Base-by-base conservation (phyloP, 345 rosid species). In the Boechera divaricarpa region DNA sequence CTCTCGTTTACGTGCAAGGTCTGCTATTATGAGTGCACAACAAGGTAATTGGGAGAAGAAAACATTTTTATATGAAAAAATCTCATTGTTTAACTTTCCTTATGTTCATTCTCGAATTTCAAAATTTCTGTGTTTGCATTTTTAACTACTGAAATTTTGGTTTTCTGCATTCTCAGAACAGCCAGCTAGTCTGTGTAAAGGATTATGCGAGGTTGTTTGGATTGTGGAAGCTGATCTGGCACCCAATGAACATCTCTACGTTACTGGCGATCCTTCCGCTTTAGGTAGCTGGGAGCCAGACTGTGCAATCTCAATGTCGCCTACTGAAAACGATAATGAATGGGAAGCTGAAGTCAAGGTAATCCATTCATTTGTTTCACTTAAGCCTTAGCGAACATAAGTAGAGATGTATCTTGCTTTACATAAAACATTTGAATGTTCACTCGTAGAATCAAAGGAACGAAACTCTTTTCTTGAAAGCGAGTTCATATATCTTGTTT, bases 331-430 rank as follows among this genome's bases (percentile, higher is more conserved):
- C 58, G 68, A 69, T 59, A 90, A 86, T 73, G 64, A 83, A 67
- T 94, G 98, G 98, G 83, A 73, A 83, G 91, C 89, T 82, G 85
- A 89, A 83, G 78, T 89, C 67, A 85, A 85, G 98, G 98, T 92
- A 88, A 70, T 71, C 55, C 52, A 31, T 78, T 54, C 62, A 28
- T 61, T 26, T 69, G 21, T 60, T 52, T 49, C 66, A 36, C 11
- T 63, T 45, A 36, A 39, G 53, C 41, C 73, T 12, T 38, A 55
- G 45, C 6, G 13, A n/a, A 24, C 47, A 74, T 33, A 53, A 63
- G 59, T 69, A 33, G 65, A 44, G 56, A 76, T 67, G 69, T 69
- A 53, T 55, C 16, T 52, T 61, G 51, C 6, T 41, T 10, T 55
- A 21, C 52, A 36, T 15, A 7, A 69, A 16, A 32, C 18, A 6